Percentiles rank a stretch among this genome's conserved stretches.
These are phyloP conservation scores for Aspergillus luchuensis DNA, from an alignment of 2,329 filamentous ascomycete species.

Conservation along the genomic window DNA sequence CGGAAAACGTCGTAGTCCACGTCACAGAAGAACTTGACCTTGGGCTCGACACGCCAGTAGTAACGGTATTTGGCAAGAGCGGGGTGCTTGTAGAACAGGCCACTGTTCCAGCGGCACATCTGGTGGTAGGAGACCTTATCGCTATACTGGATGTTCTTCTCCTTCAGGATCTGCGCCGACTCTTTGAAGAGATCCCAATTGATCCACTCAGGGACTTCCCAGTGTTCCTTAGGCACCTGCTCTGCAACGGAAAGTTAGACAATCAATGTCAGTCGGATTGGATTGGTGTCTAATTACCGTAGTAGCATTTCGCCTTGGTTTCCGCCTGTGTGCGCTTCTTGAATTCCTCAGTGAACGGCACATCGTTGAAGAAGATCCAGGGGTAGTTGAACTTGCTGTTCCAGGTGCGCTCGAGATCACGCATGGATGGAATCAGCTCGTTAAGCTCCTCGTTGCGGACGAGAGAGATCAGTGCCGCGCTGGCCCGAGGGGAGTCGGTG, in stretches of 20 bases:
- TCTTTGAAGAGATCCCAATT: constrained; percentile 82
- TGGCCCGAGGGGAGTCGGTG: constrained; percentile 77
- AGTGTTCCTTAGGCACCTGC: constrained; percentile 90
- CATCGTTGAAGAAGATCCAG: constrained; percentile 99
- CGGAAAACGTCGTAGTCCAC: constrained; percentile 98
- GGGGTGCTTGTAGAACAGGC: constrained; percentile 95
- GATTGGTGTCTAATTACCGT: constrained; percentile 57
- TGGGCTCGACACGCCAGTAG: constrained; percentile 98
- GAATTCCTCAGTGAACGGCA: constrained; percentile 90
- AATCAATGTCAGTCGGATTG: not conserved
- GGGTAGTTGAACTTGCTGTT: constrained; percentile 99
- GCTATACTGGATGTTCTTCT: constrained; percentile 88
- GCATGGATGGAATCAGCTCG: constrained; percentile 84
- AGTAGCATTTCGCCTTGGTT: constrained; percentile 85
- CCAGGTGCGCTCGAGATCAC: constrained; percentile 90
- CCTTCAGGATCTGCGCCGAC: constrained; percentile 78
- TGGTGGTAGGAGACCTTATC: constrained; percentile 90
- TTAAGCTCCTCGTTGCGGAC: constrained; percentile 89
- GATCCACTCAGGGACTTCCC: constrained; percentile 91
- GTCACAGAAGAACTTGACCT: constrained; percentile 99
- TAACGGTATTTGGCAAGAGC: constrained; percentile 79
- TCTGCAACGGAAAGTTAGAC: constrained; percentile 54
- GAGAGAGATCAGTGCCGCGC: constrained; percentile 86
- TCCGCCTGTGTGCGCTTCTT: constrained; percentile 76
- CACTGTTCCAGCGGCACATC: constrained; percentile 99